Evolutionary conservation across 2,329 filamentous ascomycete species (phyloP), one percentile per base, ranked within the genome.

Genomic region (Sporothrix curviconia): DNA sequence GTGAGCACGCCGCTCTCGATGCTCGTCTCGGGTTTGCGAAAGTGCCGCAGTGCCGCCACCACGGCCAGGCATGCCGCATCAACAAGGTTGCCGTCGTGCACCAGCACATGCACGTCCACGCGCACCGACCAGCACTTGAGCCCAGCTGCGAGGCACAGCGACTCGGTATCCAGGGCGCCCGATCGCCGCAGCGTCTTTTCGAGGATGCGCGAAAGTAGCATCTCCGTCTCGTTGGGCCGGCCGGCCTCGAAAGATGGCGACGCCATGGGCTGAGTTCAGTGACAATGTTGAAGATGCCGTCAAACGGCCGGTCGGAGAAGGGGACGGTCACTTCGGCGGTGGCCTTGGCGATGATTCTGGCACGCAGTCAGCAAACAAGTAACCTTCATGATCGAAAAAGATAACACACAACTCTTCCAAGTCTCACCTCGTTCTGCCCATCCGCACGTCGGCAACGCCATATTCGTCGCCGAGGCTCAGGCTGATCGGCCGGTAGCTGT

Each of bases 151-250:
- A 99, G 89, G 71, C 94, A 99, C 44, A 99, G 81, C 4, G 92
- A 96, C 73, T 99, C 94, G 34, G 92, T 96, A 71, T 97, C 92
- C 40, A 99, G 83, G 7, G 94, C 92, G 64, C 88, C 88, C 1
- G 92, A 96, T 60, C 94, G 86, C 42, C 94, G 91, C 60, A 97
- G 84, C 8, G 94, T 92, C 74, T 96, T 96, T 71, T 99, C 94
- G 19, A 99, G 85, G 42, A 94, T 82, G 34, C 92, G 86, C 9
- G 92, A 91, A 28, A 97, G 83, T 42, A 96, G 81, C 3, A 92
- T 80, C 74, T 97, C 94, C 57, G 87, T 82, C 66, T 95, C 89
- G 61, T 87, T 92, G 49, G 88, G 87, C 55, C 90, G 83, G 71
- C 89, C 90, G 64, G 88, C 83, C 72, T 96, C 92, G 73, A 95